A percentile compares a stretch with the other conserved stretches of the same genome.
phyloP scores from a whole-genome alignment of 148 eudicot genomes.

The Spergularia bocconei region DNA sequence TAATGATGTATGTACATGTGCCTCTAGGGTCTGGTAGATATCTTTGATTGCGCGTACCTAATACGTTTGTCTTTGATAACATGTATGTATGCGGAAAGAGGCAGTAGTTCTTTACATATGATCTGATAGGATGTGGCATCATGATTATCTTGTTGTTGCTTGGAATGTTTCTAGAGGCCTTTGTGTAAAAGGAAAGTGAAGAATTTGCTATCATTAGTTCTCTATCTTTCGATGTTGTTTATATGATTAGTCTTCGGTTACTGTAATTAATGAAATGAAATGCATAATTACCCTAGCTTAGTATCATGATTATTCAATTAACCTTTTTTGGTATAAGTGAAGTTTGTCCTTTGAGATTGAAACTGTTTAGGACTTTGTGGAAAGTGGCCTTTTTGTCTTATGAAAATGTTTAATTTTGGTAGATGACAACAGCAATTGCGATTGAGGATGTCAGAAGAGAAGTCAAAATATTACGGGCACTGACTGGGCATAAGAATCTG shows the following conservation, averaged over 20 bases:
- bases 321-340: conserved; percentile 13
- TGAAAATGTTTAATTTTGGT: conserved; percentile 27
- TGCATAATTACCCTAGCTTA: background rate
- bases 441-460: conserved; percentile 90
- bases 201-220: conserved; percentile 8
- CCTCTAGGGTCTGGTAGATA: background rate
- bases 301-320: conserved; percentile 14
- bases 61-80: background rate
- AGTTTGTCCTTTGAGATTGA: conserved; percentile 24
- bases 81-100: conserved; percentile 4
- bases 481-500: conserved; percentile 71
- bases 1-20: conserved; percentile 4
- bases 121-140: conserved; percentile 7
- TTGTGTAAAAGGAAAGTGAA: background rate
- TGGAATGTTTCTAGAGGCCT: conserved; percentile 1
- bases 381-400: conserved; percentile 18
- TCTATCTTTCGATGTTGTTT: background rate
- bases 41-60: background rate
- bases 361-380: conserved; percentile 7
- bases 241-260: background rate
- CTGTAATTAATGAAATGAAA: no score
- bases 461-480: conserved; percentile 80
- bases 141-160: background rate
- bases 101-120: background rate
- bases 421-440: conserved; percentile 95